phyloP scores from a whole-genome alignment of 2,329 filamentous ascomycete genomes.

The Nannizziopsis arthrosporioides region DNA sequence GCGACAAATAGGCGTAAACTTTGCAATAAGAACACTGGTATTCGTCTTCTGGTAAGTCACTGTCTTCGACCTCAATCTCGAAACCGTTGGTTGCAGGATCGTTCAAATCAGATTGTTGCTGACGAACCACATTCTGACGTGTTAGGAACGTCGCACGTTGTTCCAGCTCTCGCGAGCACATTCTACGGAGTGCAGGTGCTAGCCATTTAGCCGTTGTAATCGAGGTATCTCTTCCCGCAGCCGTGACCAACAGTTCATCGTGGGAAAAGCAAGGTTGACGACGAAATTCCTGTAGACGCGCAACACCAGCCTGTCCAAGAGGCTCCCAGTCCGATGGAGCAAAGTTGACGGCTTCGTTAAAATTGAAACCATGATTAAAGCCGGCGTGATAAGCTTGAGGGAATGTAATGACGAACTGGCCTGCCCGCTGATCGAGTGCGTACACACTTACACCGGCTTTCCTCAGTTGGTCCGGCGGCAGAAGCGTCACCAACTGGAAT shows the following conservation, averaged over 20 bases:
- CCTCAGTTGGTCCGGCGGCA: conserved; percentile 83
- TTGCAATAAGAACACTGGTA: conserved; percentile 90
- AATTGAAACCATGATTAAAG: conserved; percentile 98
- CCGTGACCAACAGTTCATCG: conserved; percentile 85
- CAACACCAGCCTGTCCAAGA: conserved; percentile 73
- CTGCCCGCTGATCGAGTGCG: conserved; percentile 88
- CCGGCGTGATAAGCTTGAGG: conserved; percentile 95
- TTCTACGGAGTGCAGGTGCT: conserved; percentile 69
- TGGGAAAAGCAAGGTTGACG: conserved; percentile 95
- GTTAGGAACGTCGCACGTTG: conserved; percentile 58
- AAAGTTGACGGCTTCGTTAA: conserved; percentile 98
- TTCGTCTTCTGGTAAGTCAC: conserved; percentile 76
- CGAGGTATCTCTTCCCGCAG: conserved; percentile 63
- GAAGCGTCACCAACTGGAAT: conserved; percentile 91
- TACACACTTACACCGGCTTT: conserved; percentile 90
- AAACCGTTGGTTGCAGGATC: conserved; percentile 43
- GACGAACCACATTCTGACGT: conserved; percentile 47
- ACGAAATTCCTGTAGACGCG: conserved; percentile 73
- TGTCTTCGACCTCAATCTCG: conserved; percentile 53
- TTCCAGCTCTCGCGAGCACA: conserved; percentile 59
- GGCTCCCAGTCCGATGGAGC: conserved; percentile 92
- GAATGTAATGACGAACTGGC: conserved; percentile 92
- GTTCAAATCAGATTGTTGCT: conserved; percentile 30
- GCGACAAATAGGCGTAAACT: conserved; percentile 77
- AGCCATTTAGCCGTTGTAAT: conserved; percentile 96